Conservation (phyloP, 306 rosid genomes). For the Glycine tomentella region DNA sequence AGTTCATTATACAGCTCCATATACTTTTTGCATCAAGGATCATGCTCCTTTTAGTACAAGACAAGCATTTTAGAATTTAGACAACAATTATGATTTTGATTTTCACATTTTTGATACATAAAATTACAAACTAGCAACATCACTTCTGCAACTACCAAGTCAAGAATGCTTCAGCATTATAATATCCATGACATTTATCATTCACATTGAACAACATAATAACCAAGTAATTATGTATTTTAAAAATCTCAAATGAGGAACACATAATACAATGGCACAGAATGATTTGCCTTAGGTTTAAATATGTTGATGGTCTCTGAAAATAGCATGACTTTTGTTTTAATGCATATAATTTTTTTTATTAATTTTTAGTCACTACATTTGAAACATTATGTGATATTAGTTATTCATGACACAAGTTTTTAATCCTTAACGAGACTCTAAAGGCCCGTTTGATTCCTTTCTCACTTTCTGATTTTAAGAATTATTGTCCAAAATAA, state of each 20-base stretch:
- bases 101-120: neutral
- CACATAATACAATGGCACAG: neutral
- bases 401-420: neutral
- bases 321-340: neutral
- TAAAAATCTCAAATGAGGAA: slow-evolving; percentile 30
- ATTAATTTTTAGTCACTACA: neutral
- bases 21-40: slow-evolving; percentile 90
- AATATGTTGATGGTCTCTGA: neutral
- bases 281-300: neutral
- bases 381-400: neutral
- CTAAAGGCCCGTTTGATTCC: neutral
- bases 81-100: slow-evolving; percentile 36
- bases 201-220: slow-evolving; percentile 12
- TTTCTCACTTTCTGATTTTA: neutral
- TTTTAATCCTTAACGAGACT: neutral
- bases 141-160: slow-evolving; percentile 35
- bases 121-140: slow-evolving; percentile 13
- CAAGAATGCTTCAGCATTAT: slow-evolving; percentile 21
- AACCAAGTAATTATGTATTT: slow-evolving; percentile 8
- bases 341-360: neutral
- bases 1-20: slow-evolving; percentile 93
- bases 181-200: slow-evolving; percentile 12
- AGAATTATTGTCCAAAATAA: neutral
- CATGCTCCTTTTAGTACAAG: slow-evolving; percentile 81
- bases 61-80: neutral